phyloP scores from a whole-genome alignment of 139 green algal species.

The Chlorella sp. region DNA sequence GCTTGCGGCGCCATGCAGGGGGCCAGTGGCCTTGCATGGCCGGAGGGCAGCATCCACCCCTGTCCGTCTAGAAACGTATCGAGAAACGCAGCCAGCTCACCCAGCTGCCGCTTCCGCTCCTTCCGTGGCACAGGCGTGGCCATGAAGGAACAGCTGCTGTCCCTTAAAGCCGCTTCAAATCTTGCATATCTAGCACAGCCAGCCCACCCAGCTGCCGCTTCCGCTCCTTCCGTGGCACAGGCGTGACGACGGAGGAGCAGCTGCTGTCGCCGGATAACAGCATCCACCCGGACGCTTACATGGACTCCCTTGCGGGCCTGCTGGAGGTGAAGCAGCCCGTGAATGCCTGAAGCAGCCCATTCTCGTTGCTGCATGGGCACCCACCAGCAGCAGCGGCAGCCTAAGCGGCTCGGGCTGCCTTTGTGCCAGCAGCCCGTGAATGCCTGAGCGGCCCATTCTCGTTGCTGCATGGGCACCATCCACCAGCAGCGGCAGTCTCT shows the following conservation, averaged over 20 bases:
- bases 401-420: too few species aligned
- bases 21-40: too few species aligned
- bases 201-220: neutral
- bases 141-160: slow-evolving; percentile 56
- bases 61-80: too few species aligned
- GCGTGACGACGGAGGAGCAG: slow-evolving; percentile 91
- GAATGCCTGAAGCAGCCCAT: neutral
- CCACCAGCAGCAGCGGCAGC: too few species aligned
- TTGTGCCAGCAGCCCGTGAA: too few species aligned
- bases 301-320: slow-evolving; percentile 77
- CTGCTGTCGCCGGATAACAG: slow-evolving; percentile 88
- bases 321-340: slow-evolving; percentile 45
- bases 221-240: slow-evolving; percentile 38
- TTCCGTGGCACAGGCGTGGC: slow-evolving; percentile 81
- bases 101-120: neutral
- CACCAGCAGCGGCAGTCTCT: too few species aligned
- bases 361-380: too few species aligned
- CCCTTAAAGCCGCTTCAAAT: too few species aligned
- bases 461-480: too few species aligned
- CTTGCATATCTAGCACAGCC: neutral
- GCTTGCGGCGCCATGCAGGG: too few species aligned
- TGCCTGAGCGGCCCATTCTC: too few species aligned
- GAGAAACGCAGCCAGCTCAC: neutral
- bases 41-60: too few species aligned
- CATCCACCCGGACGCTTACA: slow-evolving; percentile 92